A percentile compares a stretch with the other conserved stretches of the same genome.
These are phyloP conservation scores for Phellopilus nigrolimitatus DNA, from an alignment of 1,284 basidiomycete species.

Conservation along the genomic window DNA sequence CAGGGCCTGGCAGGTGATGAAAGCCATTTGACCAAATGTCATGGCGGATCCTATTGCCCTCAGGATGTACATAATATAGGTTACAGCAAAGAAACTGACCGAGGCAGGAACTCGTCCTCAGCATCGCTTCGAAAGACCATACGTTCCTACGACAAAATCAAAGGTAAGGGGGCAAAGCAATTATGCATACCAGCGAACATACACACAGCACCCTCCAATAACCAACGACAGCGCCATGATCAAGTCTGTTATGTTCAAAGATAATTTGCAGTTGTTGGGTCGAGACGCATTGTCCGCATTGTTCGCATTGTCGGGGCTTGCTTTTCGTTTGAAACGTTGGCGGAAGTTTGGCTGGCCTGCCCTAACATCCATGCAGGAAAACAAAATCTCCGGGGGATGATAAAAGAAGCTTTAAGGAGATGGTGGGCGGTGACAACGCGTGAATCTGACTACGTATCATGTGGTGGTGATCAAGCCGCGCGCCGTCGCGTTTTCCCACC, in stretches of 20 bases:
- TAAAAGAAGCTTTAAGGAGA: too few species aligned
- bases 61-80: conserved; percentile 1
- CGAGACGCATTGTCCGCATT: background rate
- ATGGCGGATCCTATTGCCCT: conserved; percentile 64
- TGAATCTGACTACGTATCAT: too few species aligned
- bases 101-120: conserved; percentile 63
- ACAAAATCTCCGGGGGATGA: too few species aligned
- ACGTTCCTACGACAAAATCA: conserved; percentile 47
- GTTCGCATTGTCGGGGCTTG: background rate
- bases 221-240: conserved; percentile 49
- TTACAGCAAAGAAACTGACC: conserved; percentile 39
- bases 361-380: too few species aligned
- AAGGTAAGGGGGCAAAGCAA: background rate
- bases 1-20: conserved; percentile 59
- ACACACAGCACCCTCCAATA: conserved; percentile 82
- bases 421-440: too few species aligned
- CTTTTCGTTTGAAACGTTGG: background rate
- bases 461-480: too few species aligned
- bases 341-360: background rate
- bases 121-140: conserved; percentile 63
- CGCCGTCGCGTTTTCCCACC: too few species aligned
- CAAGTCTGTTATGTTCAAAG: conserved; percentile 13
- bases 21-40: conserved; percentile 80
- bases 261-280: background rate
- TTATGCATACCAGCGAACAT: conserved; percentile 28